phyloP scores from a whole-genome alignment of 495 filamentous ascomycete genomes.

The Viridothelium virens region DNA sequence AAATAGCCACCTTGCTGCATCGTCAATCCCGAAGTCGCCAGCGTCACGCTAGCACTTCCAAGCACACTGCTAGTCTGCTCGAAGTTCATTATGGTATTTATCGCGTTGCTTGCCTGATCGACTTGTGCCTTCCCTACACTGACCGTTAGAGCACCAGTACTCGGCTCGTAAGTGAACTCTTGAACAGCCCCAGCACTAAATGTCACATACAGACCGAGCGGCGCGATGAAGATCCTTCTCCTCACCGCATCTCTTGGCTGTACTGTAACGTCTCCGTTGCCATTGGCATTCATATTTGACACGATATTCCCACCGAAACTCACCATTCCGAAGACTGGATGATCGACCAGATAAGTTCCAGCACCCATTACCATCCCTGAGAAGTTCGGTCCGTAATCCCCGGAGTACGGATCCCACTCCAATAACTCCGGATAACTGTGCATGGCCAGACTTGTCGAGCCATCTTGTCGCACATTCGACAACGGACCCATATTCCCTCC shows the following conservation, averaged over 20 bases:
- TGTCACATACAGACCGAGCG: constrained; percentile 37
- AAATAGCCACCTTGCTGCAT: neutral
- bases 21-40: constrained; percentile 2
- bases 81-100: neutral
- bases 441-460: constrained; percentile 44
- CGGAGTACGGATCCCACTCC: constrained; percentile 45
- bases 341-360: constrained; percentile 39
- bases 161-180: constrained; percentile 4
- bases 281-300: neutral
- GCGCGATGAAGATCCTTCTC: constrained; percentile 39
- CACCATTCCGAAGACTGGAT: constrained; percentile 36
- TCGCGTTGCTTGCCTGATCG: neutral
- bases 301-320: constrained; percentile 40
- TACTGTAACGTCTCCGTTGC: constrained; percentile 24
- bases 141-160: neutral
- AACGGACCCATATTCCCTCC: constrained; percentile 43
- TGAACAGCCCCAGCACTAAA: constrained; percentile 39
- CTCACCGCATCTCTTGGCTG: constrained; percentile 39
- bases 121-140: neutral
- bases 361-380: constrained; percentile 41
- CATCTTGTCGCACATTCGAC: constrained; percentile 44
- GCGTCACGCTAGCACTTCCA: neutral
- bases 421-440: constrained; percentile 47
- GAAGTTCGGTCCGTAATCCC: constrained; percentile 48
- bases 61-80: constrained; percentile 8